Conservation (phyloP, 139 green algal species). For the Edaphochlamys debaryana region DNA sequence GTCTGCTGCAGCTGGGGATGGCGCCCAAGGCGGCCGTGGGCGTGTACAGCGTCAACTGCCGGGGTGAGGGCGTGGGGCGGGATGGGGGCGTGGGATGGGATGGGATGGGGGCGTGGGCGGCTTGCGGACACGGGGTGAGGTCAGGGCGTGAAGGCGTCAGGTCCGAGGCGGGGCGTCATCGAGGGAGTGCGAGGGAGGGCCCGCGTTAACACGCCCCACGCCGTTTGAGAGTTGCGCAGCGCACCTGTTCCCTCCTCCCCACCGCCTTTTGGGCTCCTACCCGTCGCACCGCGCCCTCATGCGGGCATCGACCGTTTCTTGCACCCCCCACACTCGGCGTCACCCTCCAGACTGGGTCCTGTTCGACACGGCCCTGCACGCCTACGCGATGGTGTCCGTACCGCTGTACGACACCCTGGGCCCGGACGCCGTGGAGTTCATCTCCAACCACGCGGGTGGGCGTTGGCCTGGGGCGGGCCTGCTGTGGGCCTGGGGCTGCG, state of each 20-base stretch:
- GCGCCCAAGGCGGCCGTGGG: conserved; percentile 76
- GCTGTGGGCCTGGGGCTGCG: too few species aligned
- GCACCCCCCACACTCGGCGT: too few species aligned
- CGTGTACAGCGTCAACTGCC: conserved; percentile 91
- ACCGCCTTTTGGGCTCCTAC: too few species aligned
- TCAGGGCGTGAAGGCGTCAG: too few species aligned
- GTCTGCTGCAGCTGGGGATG: conserved; percentile 87
- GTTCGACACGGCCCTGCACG: conserved; percentile 85
- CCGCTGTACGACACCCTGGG: conserved; percentile 98
- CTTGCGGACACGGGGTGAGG: background rate
- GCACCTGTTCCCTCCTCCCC: too few species aligned
- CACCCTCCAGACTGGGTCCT: conserved; percentile 88
- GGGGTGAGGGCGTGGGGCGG: conserved; percentile 46
- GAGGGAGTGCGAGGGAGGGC: background rate
- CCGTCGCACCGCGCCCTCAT: background rate
- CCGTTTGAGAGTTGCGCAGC: too few species aligned
- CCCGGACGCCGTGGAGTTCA: conserved; percentile 94
- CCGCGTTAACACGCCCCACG: too few species aligned
- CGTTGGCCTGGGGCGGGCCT: too few species aligned
- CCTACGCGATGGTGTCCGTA: conserved; percentile 90
- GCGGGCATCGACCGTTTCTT: background rate
- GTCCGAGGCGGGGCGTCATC: too few species aligned
- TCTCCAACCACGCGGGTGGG: conserved; percentile 90
- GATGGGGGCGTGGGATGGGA: background rate
- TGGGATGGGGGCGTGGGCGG: background rate